A percentile compares a stretch with the other conserved stretches of the same genome.
phyloP scores from a whole-genome alignment of 1,284 basidiomycete genomes.

The Jaminaea rosea region DNA sequence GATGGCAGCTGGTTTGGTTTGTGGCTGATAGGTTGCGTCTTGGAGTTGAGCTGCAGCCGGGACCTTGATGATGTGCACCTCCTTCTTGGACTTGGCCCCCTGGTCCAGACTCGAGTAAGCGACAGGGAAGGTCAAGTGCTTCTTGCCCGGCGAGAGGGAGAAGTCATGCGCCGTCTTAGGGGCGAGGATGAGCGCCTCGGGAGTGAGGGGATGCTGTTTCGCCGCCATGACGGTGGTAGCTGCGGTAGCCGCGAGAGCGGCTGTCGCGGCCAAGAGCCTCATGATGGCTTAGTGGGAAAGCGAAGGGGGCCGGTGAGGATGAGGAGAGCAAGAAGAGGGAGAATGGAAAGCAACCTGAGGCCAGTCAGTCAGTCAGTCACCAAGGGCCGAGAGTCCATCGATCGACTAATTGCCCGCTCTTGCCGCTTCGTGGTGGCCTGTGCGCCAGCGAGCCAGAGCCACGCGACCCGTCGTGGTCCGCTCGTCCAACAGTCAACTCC shows the following conservation, averaged over 20 bases:
- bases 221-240: not conserved
- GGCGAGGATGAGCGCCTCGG: constrained; percentile 4
- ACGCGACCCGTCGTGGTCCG: too few relatives aligned
- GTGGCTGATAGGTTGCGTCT: too few relatives aligned
- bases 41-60: not conserved
- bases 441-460: too few relatives aligned
- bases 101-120: not conserved
- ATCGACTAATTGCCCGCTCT: too few relatives aligned
- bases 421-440: too few relatives aligned
- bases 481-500: too few relatives aligned
- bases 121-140: not conserved
- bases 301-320: not conserved
- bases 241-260: not conserved
- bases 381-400: too few relatives aligned
- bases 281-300: too few relatives aligned
- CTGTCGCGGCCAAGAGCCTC: not conserved
- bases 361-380: too few relatives aligned
- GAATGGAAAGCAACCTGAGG: too few relatives aligned
- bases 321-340: not conserved
- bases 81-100: not conserved
- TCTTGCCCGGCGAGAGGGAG: constrained; percentile 1
- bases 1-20: not conserved
- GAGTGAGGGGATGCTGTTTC: constrained; percentile 2
- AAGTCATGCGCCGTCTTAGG: constrained; percentile 1
- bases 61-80: not conserved